phyloP scores from a whole-genome alignment of 345 rosid genomes.

The Salix arbutifolia region DNA sequence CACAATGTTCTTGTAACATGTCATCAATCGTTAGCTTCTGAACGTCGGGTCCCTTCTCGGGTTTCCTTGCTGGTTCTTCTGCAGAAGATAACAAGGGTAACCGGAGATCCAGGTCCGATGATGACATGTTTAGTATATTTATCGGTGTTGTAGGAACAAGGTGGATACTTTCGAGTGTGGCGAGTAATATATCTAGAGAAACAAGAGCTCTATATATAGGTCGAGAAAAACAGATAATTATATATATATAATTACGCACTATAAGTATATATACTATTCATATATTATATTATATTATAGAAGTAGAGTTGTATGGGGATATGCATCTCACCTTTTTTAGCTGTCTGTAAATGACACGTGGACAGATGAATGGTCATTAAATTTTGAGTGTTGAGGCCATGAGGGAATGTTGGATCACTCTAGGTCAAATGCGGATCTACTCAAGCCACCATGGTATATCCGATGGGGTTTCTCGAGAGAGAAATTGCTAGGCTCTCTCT shows the following conservation, averaged over 20 bases:
- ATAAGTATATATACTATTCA: too few species aligned
- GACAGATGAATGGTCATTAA: too few species aligned
- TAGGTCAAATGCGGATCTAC: too few species aligned
- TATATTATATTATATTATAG: too few species aligned
- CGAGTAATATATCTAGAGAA: not conserved
- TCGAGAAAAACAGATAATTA: too few species aligned
- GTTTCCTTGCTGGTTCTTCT: slow-evolving; percentile 11
- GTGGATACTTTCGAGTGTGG: too few species aligned
- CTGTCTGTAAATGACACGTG: not conserved
- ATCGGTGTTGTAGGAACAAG: not conserved
- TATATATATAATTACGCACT: too few species aligned
- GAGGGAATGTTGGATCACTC: too few species aligned
- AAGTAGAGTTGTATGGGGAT: not conserved
- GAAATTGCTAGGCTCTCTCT: too few species aligned
- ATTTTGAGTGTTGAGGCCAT: too few species aligned
- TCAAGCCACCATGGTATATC: too few species aligned
- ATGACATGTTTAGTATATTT: not conserved
- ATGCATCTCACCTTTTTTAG: not conserved
- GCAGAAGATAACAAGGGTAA: slow-evolving; percentile 28
- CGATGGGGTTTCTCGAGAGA: too few species aligned
- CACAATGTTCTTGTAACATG: slow-evolving; percentile 72
- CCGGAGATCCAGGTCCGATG: slow-evolving; percentile 21
- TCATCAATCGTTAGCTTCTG: slow-evolving; percentile 63
- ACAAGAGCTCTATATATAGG: not conserved
- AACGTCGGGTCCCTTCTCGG: not conserved